Conservation (phyloP, 148 eudicot genomes). For the Oxyria digyna region DNA sequence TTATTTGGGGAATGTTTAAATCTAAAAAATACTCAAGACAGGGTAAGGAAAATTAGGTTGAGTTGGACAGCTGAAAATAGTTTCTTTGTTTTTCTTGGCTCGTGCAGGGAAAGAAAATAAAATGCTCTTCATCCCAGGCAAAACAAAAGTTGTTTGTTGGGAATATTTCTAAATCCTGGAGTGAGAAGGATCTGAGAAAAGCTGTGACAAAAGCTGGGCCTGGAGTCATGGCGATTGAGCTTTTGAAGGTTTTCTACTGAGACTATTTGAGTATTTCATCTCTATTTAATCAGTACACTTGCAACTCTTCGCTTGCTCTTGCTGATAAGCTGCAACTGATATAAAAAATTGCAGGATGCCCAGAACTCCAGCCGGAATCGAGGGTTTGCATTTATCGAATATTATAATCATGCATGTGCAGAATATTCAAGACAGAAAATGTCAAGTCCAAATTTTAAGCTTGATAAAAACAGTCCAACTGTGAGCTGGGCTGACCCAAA, state of each 20-base stretch:
- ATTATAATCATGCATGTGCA: slow-evolving; percentile 93
- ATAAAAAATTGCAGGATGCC: slow-evolving; percentile 44
- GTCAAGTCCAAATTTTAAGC: slow-evolving; percentile 71
- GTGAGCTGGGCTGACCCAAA: slow-evolving; percentile 98
- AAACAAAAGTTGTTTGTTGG: slow-evolving; percentile 85
- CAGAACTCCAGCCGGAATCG: slow-evolving; percentile 81
- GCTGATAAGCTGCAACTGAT: neutral
- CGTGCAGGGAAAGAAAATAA: slow-evolving; percentile 62
- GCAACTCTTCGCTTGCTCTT: neutral
- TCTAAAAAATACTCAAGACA: neutral
- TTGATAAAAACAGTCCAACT: slow-evolving; percentile 72
- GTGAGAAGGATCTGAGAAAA: slow-evolving; percentile 56
- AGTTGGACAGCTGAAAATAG: neutral
- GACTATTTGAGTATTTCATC: neutral
- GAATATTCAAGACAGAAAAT: slow-evolving; percentile 83
- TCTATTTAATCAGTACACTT: neutral
- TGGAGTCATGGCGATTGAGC: slow-evolving; percentile 59
- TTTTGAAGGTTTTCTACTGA: slow-evolving; percentile 49
- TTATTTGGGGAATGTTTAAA: neutral
- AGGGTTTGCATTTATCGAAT: slow-evolving; percentile 88
- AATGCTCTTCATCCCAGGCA: slow-evolving; percentile 86
- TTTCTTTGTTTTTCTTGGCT: neutral
- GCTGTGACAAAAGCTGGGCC: slow-evolving; percentile 65
- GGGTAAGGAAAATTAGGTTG: neutral
- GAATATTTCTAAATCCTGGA: slow-evolving; percentile 74